Conservation (phyloP, 1,139 yeast genomes). For the Entelexis paramagnoliae region DNA sequence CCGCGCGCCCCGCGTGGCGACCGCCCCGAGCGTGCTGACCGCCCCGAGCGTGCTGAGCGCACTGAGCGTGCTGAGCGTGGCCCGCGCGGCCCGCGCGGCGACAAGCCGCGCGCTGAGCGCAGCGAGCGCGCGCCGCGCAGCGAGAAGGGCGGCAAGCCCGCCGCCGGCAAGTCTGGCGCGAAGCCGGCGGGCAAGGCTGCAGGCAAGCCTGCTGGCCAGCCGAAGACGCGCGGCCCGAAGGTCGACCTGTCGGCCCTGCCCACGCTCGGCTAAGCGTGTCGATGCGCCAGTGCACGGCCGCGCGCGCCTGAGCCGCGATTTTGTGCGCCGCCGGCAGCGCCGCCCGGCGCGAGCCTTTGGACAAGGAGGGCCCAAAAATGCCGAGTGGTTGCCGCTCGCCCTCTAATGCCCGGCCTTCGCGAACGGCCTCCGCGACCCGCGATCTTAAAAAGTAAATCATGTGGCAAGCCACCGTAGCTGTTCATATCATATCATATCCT, state of each 20-base stretch:
- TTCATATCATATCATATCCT: not conserved
- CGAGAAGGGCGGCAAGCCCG: constrained; percentile 7
- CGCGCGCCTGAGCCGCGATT: no score
- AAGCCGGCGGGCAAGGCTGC: constrained; percentile 9
- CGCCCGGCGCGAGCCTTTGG: no score
- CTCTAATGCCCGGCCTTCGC: no score
- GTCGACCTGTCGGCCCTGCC: constrained; percentile 23
- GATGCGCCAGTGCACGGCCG: no score
- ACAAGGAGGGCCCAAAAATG: no score
- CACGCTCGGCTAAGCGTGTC: constrained; percentile 9
- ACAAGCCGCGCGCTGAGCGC: no score
- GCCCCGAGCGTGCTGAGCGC: constrained; percentile 27
- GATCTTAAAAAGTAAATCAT: not conserved
- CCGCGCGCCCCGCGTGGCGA: no score
- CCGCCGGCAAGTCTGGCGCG: constrained; percentile 8
- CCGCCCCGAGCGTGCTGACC: constrained; percentile 23
- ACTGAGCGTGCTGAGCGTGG: constrained; percentile 7
- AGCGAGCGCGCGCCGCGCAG: no score
- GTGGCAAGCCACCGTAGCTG: constrained; percentile 6
- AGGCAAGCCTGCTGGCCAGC: constrained; percentile 16
- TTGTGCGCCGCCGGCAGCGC: no score
- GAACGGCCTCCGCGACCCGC: not conserved
- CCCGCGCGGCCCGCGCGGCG: constrained; percentile 6
- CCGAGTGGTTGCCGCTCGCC: no score
- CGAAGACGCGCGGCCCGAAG: constrained; percentile 15